Conservation (phyloP, 148 eudicot genomes). For the Vaccinium myrtillus region DNA sequence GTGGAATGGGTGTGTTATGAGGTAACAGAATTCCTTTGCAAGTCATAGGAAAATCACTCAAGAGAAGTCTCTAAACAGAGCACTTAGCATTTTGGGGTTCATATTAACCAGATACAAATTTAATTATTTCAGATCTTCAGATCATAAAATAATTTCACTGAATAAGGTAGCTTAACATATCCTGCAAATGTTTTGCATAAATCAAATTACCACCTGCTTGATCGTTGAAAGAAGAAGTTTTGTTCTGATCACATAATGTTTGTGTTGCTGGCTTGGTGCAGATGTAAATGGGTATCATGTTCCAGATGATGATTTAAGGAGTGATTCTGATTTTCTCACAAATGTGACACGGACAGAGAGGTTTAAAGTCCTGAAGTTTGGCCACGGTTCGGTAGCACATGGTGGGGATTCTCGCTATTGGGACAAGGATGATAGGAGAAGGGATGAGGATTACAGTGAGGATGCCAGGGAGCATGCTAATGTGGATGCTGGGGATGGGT, state of each 20-base stretch:
- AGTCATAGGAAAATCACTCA: not conserved
- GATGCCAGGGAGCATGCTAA: constrained; percentile 48
- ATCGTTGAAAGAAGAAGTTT: not conserved
- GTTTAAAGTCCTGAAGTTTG: constrained; percentile 58
- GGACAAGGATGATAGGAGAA: constrained; percentile 96
- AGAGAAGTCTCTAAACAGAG: not conserved
- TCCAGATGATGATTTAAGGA: constrained; percentile 58
- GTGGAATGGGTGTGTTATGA: not conserved
- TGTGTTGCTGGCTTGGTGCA: constrained; percentile 36
- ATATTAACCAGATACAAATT: not conserved
- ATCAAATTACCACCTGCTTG: not conserved
- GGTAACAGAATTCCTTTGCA: not conserved
- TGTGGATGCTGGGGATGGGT: constrained; percentile 30
- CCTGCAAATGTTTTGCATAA: not conserved
- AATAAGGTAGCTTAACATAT: not conserved
- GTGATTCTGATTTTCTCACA: constrained; percentile 74
- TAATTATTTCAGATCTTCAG: not conserved
- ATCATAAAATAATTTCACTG: not conserved
- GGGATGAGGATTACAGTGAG: constrained; percentile 93
- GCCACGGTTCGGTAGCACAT: constrained; percentile 68
- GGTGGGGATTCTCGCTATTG: constrained; percentile 96
- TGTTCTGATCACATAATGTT: constrained; percentile 21
- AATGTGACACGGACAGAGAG: constrained; percentile 70
- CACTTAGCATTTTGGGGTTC: not conserved
- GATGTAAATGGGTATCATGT: constrained; percentile 35